phyloP scores from a whole-genome alignment of 2,329 filamentous ascomycete genomes.

The Fusarium foetens region DNA sequence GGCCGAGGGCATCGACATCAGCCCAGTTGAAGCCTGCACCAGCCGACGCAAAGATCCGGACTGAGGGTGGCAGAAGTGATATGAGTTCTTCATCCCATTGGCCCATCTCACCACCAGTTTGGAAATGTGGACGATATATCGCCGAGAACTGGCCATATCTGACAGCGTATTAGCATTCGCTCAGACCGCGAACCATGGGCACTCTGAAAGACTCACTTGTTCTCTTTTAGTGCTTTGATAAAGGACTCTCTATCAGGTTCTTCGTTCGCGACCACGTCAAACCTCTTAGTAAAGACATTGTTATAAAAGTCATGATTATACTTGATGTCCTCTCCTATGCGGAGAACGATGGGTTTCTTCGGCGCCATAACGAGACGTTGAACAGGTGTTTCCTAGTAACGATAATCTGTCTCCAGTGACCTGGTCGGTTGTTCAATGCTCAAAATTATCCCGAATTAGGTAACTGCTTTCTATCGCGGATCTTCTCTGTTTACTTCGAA shows the following conservation, averaged over 20 bases:
- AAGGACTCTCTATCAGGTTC: slow-evolving; percentile 52
- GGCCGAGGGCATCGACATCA: slow-evolving; percentile 59
- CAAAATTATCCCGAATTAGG: not conserved
- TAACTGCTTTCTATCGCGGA: not conserved
- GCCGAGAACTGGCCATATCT: slow-evolving; percentile 49
- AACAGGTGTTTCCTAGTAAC: not conserved
- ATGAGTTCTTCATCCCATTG: slow-evolving; percentile 69
- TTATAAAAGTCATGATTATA: slow-evolving; percentile 57
- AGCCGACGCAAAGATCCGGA: slow-evolving; percentile 68
- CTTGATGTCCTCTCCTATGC: slow-evolving; percentile 58
- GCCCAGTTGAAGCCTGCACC: slow-evolving; percentile 73
- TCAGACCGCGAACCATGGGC: rapidly evolving
- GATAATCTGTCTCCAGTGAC: not conserved
- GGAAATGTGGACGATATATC: slow-evolving; percentile 67
- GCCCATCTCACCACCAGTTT: slow-evolving; percentile 71
- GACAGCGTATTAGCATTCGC: not conserved
- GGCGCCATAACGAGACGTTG: slow-evolving; percentile 4
- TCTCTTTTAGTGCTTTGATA: slow-evolving; percentile 53
- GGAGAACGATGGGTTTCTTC: slow-evolving; percentile 31
- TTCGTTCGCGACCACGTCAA: slow-evolving; percentile 53
- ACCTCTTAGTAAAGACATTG: slow-evolving; percentile 51
- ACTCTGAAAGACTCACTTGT: slow-evolving; percentile 19
- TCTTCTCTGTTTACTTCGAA: not conserved
- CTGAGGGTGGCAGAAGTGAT: slow-evolving; percentile 59
- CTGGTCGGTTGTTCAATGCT: too few relatives aligned